Evolutionary conservation across 2,329 filamentous ascomycete species (phyloP).

Genomic region (Verticillium albo-atrum): DNA sequence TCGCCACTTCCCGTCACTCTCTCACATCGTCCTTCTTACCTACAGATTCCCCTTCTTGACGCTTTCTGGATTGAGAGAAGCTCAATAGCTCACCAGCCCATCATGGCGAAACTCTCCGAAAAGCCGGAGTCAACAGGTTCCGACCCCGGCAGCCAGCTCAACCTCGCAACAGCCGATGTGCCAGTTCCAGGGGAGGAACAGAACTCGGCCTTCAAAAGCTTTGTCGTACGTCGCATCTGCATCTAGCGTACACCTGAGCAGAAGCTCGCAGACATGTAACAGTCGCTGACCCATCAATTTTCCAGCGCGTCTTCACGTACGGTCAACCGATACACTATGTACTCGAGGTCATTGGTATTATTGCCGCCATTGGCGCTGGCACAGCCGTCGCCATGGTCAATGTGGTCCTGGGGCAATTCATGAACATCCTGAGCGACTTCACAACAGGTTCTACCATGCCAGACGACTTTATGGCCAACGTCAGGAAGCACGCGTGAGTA

Average conservation of each 20-base stretch:
- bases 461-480: constrained; percentile 13
- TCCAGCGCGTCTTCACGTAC: constrained; percentile 19
- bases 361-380: constrained; percentile 19
- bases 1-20: background rate
- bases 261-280: background rate
- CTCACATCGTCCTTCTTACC: background rate
- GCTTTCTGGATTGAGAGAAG: background rate
- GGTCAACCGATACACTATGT: constrained; percentile 15
- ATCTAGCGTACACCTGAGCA: background rate
- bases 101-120: constrained; percentile 9
- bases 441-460: constrained; percentile 7
- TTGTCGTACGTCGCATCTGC: background rate
- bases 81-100: background rate
- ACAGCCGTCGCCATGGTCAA: constrained; percentile 22
- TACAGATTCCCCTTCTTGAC: background rate
- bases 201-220: background rate
- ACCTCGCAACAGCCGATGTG: constrained; percentile 12
- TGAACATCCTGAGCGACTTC: constrained; percentile 17
- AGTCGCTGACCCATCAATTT: background rate
- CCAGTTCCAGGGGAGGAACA: background rate
- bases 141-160: constrained; percentile 4
- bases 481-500: constrained; percentile 1
- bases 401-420: constrained; percentile 20
- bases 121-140: constrained; percentile 6
- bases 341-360: constrained; percentile 15